Conservation (phyloP, 495 filamentous ascomycete species). For the Gamarada debralockiae region DNA sequence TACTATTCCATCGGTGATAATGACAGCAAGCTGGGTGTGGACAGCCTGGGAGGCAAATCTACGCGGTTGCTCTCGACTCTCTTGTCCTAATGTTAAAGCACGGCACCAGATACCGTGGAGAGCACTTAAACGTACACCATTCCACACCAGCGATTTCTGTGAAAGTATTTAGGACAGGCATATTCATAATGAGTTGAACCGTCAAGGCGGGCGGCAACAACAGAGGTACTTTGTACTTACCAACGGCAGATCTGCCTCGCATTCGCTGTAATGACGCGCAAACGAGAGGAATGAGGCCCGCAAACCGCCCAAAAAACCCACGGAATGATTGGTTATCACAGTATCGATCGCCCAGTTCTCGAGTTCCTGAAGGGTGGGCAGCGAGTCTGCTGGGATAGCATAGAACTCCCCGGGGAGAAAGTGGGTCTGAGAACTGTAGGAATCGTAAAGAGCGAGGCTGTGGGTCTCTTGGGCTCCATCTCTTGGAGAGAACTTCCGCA, state of each 20-base stretch:
- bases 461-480: too few relatives aligned
- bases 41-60: constrained; percentile 5
- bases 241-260: neutral
- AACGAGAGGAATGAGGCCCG: neutral
- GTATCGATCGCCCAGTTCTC: constrained; percentile 5
- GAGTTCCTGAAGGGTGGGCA: neutral
- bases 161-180: neutral
- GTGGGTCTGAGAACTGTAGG: neutral
- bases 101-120: neutral
- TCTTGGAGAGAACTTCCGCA: too few relatives aligned
- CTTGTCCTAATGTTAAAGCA: neutral
- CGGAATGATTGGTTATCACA: neutral
- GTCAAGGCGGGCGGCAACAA: neutral
- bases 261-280: neutral
- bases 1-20: neutral
- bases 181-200: too few relatives aligned
- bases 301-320: neutral
- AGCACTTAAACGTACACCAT: constrained; percentile 4
- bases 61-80: neutral
- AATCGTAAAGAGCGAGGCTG: neutral
- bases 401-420: neutral
- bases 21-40: neutral
- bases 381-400: neutral
- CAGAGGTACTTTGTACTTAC: neutral
- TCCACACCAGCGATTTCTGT: constrained; percentile 1